Evolutionary conservation across 2,329 filamentous ascomycete genomes (phyloP).

Genomic region (Stemphylium lycopersici): DNA sequence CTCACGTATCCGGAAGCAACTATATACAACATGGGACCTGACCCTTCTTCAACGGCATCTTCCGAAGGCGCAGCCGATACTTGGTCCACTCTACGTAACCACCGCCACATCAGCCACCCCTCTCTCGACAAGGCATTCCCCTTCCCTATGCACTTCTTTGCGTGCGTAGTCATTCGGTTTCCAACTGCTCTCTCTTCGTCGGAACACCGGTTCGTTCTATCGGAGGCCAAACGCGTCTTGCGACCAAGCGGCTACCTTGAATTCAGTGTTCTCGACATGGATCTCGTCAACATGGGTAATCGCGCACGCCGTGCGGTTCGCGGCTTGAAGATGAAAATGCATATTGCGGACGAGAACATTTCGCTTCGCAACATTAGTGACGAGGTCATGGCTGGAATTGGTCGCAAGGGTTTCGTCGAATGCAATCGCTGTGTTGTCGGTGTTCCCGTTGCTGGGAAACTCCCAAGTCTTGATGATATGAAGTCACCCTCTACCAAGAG

Average conservation of each 20-base stretch:
- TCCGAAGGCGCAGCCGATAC: conserved; percentile 30
- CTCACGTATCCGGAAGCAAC: conserved; percentile 77
- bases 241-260: conserved; percentile 82
- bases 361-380: conserved; percentile 63
- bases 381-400: conserved; percentile 68
- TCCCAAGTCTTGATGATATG: conserved; percentile 41
- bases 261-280: conserved; percentile 76
- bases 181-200: conserved; percentile 71
- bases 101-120: conserved; percentile 74
- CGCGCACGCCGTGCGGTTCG: conserved; percentile 71
- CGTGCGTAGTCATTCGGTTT: conserved; percentile 77
- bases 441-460: conserved; percentile 69
- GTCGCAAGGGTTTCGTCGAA: conserved; percentile 71
- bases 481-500: conserved; percentile 29
- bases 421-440: conserved; percentile 79
- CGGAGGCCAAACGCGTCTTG: conserved; percentile 77
- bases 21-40: conserved; percentile 71
- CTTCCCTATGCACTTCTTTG: conserved; percentile 77
- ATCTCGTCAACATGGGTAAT: conserved; percentile 82
- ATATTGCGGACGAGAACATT: conserved; percentile 63
- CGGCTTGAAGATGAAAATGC: conserved; percentile 73
- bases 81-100: conserved; percentile 62
- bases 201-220: conserved; percentile 72
- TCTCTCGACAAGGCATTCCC: conserved; percentile 71
- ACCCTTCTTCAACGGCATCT: conserved; percentile 29